phyloP scores from a whole-genome alignment of 768 basidiomycete genomes.

The Pleurotus sapidus region DNA sequence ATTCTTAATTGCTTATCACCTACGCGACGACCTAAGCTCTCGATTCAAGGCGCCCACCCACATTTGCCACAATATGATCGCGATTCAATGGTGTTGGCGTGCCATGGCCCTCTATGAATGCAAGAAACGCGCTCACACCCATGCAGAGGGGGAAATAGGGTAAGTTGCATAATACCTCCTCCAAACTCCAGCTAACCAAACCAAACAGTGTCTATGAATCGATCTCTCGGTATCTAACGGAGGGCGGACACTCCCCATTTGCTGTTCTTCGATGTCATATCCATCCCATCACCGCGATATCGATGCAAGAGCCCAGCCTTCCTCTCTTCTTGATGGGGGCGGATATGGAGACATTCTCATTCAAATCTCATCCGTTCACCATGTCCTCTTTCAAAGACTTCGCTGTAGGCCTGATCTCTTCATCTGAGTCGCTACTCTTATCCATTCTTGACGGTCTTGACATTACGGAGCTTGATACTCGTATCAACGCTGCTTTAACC shows the following conservation, averaged over 20 bases:
- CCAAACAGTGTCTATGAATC: no score
- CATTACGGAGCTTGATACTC: neutral
- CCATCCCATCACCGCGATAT: neutral
- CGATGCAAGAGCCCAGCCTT: conserved; percentile 5
- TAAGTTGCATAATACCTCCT: no score
- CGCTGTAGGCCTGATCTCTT: neutral
- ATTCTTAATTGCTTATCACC: conserved; percentile 7
- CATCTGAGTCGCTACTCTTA: no score
- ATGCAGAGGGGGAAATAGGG: no score
- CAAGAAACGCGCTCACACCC: neutral
- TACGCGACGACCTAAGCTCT: neutral
- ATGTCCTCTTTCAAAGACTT: neutral
- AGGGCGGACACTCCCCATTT: neutral
- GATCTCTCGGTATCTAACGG: conserved; percentile 1
- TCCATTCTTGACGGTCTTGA: no score
- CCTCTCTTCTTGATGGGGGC: conserved; percentile 5
- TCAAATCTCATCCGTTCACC: neutral
- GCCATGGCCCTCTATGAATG: neutral
- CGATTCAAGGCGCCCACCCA: no score
- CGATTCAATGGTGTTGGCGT: conserved; percentile 5
- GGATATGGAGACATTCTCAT: neutral
- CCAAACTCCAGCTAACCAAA: no score
- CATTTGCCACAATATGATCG: conserved; percentile 1
- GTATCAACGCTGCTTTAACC: neutral
- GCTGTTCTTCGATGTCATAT: conserved; percentile 1